A percentile compares a stretch with the other conserved stretches of the same genome.
Evolutionary conservation across 129 eudicot species (phyloP).

Genomic region (Tanacetum coccineum): DNA sequence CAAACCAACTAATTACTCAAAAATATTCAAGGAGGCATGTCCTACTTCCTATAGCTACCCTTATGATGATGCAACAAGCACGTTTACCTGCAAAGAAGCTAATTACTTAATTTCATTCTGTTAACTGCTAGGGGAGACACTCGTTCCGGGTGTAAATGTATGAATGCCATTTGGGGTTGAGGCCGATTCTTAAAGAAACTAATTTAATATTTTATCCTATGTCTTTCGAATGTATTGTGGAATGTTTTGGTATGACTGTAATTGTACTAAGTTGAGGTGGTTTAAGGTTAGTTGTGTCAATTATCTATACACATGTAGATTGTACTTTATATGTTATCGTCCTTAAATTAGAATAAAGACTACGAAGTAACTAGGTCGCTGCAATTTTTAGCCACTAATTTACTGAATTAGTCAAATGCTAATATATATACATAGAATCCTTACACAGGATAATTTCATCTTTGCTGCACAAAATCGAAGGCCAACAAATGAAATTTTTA

Average conservation of each 20-base stretch:
- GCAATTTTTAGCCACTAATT: neutral
- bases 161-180: neutral
- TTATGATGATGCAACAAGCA: conserved; percentile 46
- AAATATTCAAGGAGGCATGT: conserved; percentile 43
- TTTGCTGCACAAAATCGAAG: neutral
- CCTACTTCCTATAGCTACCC: conserved; percentile 52
- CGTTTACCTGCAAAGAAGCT: conserved; percentile 45
- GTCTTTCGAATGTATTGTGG: neutral
- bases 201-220: neutral
- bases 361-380: neutral
- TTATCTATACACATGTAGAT: neutral
- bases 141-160: neutral
- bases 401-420: neutral
- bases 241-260: neutral
- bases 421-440: neutral
- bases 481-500: neutral
- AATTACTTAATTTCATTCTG: conserved; percentile 39
- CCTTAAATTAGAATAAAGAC: neutral
- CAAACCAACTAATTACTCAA: conserved; percentile 37
- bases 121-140: neutral
- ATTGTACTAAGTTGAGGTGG: conserved; percentile 8
- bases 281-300: neutral
- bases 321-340: neutral
- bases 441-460: neutral
- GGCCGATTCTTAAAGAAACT: neutral